Conservation (phyloP, 129 eudicot species). For the Cynara cardunculus region DNA sequence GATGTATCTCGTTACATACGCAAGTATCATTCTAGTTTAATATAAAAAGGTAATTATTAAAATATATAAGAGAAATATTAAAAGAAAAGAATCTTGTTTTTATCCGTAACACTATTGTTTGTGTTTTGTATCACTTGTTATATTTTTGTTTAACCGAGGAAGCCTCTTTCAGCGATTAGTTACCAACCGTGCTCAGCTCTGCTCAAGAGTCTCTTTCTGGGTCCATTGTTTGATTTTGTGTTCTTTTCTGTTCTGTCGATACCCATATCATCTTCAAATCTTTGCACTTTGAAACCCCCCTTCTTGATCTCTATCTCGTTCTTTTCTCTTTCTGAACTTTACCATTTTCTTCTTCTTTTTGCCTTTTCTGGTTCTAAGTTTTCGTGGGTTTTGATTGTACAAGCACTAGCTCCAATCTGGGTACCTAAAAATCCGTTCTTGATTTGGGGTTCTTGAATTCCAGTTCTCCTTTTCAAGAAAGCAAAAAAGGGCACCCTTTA, state of each 20-base stretch:
- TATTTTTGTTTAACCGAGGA: not conserved
- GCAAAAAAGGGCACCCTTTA: not conserved
- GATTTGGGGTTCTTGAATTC: conserved; percentile 15
- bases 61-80: not conserved
- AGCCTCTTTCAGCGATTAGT: not conserved
- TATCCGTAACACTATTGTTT: not conserved
- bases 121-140: not conserved
- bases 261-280: not conserved
- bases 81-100: conserved; percentile 6
- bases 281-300: not conserved
- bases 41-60: not conserved
- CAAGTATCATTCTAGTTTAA: too few relatives aligned
- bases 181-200: not conserved
- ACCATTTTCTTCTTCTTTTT: not conserved
- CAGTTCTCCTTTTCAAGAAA: conserved; percentile 6
- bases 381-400: conserved; percentile 27
- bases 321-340: not conserved
- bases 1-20: too few relatives aligned
- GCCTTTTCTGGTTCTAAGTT: not conserved
- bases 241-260: not conserved
- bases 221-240: not conserved
- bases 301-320: not conserved
- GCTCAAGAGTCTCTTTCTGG: not conserved
- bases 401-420: conserved; percentile 16
- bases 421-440: conserved; percentile 19